phyloP scores from a whole-genome alignment of 1,139 yeast species.

The Lodderomyces beijingensis region DNA sequence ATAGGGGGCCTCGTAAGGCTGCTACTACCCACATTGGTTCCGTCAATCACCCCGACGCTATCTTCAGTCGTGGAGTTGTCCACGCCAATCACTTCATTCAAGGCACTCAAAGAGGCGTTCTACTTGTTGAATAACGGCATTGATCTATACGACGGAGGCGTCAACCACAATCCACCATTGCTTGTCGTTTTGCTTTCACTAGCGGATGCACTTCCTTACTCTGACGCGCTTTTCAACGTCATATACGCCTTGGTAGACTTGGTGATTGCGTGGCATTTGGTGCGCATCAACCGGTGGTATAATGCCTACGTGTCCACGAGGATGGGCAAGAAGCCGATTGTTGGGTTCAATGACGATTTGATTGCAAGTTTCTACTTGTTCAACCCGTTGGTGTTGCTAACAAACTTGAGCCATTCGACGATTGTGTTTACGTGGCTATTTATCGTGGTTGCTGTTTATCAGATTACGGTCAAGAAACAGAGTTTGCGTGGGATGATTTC shows the following conservation, averaged over 20 bases:
- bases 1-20: slow-evolving; percentile 31
- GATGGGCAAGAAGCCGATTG: slow-evolving; percentile 12
- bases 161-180: slow-evolving; percentile 81
- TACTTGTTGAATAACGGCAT: slow-evolving; percentile 58
- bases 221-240: slow-evolving; percentile 21
- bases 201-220: slow-evolving; percentile 26
- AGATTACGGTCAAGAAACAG: slow-evolving; percentile 38
- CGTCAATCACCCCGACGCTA: slow-evolving; percentile 25
- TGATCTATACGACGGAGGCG: slow-evolving; percentile 78
- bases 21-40: slow-evolving; percentile 30
- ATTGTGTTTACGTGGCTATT: slow-evolving; percentile 55
- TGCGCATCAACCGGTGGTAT: slow-evolving; percentile 39
- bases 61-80: slow-evolving; percentile 60
- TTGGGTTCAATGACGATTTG: slow-evolving; percentile 35
- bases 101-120: slow-evolving; percentile 72
- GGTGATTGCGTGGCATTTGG: slow-evolving; percentile 36
- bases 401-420: slow-evolving; percentile 70
- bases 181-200: slow-evolving; percentile 48
- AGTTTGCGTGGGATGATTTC: slow-evolving; percentile 45
- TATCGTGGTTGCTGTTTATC: slow-evolving; percentile 47
- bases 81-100: slow-evolving; percentile 72
- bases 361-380: slow-evolving; percentile 64
- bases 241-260: slow-evolving; percentile 42
- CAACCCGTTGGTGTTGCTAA: slow-evolving; percentile 72
- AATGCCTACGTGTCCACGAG: slow-evolving; percentile 24